Base-by-base conservation (phyloP, 2,329 filamentous ascomycete genomes). In the Fusarium acutatum region DNA sequence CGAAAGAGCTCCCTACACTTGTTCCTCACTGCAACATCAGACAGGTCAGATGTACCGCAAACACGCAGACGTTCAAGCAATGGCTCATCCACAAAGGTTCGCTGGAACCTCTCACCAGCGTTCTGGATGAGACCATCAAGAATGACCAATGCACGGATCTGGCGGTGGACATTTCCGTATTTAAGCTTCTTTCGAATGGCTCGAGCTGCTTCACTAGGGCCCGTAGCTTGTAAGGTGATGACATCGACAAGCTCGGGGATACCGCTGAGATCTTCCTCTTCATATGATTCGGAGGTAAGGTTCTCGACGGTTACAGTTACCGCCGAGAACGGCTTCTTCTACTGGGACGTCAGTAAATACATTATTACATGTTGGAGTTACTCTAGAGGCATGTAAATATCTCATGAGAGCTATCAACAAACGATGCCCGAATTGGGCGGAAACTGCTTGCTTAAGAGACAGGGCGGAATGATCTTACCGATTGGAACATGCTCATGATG, bases 141-240 rank as follows among this genome's bases (percentile, higher is more conserved):
- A 56, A 99, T 92, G 17, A 93, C 92, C 28, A 99, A 88, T 40
- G 96, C 93, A 67, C 96, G 91, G 38, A 98, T 88, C 82, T 99
- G 96, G 56, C 95, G 92, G 82, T 98, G 96, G n/a, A 94, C 88
- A 79, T 91, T 97, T 77, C 96, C 96, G 83, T 99, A 98, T 85
- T 99, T 99, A 88, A 99, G 90, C 86, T 98, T 98, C 89, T 99
- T 99, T 69, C 96, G 91, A 77, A 99, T 89, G 53, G 96, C 95
- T 79, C 96, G 91, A 60, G 96, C 94, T 67, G 95, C 95, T 85
- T 99, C 96, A 18, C 90, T 89, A 4, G 96, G 94, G 0, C 96
- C 96, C 12, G 93, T 93, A 32, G 89, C 88, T 83, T 99, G 96
- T 67, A 99, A 90, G 74, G 93, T 93, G 80, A 99, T 94, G 64